phyloP scores from a whole-genome alignment of 2,329 filamentous ascomycete genomes.

The Dryadomyces quercus-mongolicae region DNA sequence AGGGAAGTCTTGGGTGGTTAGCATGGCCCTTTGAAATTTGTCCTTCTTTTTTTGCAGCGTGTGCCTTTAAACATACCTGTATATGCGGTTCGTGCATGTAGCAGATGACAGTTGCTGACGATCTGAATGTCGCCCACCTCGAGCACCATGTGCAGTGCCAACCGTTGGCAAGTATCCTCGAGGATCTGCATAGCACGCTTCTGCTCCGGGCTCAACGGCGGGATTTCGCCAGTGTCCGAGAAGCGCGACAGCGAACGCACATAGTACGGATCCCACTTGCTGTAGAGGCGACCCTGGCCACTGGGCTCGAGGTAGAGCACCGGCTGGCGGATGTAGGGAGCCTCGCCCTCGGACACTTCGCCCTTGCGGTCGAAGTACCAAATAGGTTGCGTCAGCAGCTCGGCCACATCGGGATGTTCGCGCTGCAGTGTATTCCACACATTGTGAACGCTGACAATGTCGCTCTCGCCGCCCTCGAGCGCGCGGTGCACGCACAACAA shows the following conservation, averaged over 20 bases:
- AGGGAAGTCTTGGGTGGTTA: conserved; percentile 29
- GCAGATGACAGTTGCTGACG: conserved; percentile 64
- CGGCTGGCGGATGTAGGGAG: conserved; percentile 59
- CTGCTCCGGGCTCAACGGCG: conserved; percentile 58
- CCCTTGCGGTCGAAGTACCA: conserved; percentile 94
- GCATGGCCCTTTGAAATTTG: not conserved
- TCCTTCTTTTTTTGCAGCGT: not conserved
- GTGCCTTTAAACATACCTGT: conserved; percentile 28
- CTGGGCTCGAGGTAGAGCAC: conserved; percentile 68
- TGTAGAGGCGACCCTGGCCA: conserved; percentile 55
- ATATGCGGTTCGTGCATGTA: conserved; percentile 75
- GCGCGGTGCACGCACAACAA: conserved; percentile 70
- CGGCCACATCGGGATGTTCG: conserved; percentile 67
- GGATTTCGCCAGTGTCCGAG: conserved; percentile 60
- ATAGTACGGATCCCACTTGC: conserved; percentile 88
- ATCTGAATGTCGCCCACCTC: conserved; percentile 87
- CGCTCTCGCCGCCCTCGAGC: conserved; percentile 70
- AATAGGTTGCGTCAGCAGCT: conserved; percentile 61
- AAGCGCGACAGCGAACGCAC: conserved; percentile 65
- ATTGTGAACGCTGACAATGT: conserved; percentile 65
- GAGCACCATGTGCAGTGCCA: conserved; percentile 73
- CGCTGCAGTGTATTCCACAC: conserved; percentile 71
- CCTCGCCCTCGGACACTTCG: conserved; percentile 61
- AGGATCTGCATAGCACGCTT: conserved; percentile 54
- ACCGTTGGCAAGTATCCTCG: conserved; percentile 61